phyloP scores from a whole-genome alignment of 208 protist genomes.

The Phytomonas sp. region DNA sequence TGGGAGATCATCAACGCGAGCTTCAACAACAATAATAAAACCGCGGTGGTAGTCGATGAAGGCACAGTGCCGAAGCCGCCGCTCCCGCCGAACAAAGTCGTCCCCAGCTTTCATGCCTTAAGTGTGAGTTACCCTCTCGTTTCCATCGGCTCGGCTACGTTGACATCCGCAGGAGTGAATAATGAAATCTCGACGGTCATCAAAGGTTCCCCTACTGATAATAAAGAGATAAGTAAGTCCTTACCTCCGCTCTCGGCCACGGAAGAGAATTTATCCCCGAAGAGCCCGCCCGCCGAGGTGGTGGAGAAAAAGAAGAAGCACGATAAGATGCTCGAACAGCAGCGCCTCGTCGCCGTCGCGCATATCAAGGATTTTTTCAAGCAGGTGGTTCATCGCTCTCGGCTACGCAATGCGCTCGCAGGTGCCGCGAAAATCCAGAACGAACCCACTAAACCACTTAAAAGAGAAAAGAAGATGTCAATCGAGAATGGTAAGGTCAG shows the following conservation, averaged over 20 bases:
- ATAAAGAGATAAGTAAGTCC: not conserved
- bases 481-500: not conserved
- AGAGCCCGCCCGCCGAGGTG: not conserved
- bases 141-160: not conserved
- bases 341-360: not conserved
- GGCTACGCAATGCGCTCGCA: not conserved
- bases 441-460: not conserved
- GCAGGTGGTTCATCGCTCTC: constrained; percentile 9
- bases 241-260: not conserved
- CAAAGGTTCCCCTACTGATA: constrained; percentile 7
- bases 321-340: constrained; percentile 6
- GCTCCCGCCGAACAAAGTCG: not conserved
- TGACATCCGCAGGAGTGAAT: not conserved
- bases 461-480: not conserved
- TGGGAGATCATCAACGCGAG: not conserved
- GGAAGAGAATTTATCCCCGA: not conserved
- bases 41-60: not conserved
- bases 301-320: not conserved
- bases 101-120: not conserved
- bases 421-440: not conserved
- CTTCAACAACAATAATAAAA: not conserved
- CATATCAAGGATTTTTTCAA: constrained; percentile 1
- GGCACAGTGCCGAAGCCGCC: not conserved
- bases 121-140: constrained; percentile 8
- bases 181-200: not conserved